Evolutionary conservation across 177 flowering plant species (phyloP).

Genomic region (Telopea speciosissima): DNA sequence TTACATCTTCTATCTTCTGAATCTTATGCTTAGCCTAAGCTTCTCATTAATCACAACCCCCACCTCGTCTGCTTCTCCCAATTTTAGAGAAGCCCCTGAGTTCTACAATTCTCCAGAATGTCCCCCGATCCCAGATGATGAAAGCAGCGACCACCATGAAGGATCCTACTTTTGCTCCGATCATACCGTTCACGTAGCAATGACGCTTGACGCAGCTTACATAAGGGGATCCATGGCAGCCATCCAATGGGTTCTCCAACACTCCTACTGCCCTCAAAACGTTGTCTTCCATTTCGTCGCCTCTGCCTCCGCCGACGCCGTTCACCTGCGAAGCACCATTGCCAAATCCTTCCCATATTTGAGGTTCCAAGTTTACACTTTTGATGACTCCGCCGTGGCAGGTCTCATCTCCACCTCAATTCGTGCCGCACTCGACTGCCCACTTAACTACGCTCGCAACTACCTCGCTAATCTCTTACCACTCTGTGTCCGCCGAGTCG

Average conservation of each 20-base stretch:
- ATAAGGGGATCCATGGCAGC: constrained; percentile 57
- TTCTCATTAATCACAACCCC: too few species aligned
- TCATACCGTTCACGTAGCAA: constrained; percentile 42
- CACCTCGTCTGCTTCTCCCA: constrained; percentile 1
- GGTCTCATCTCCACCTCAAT: too few species aligned
- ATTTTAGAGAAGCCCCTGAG: constrained; percentile 73
- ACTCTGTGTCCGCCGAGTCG: too few species aligned
- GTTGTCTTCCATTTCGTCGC: constrained; percentile 74
- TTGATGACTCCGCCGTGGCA: too few species aligned
- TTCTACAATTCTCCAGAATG: constrained; percentile 76
- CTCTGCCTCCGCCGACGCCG: constrained; percentile 41
- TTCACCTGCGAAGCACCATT: constrained; percentile 44
- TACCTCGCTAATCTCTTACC: too few species aligned
- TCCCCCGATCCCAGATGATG: constrained; percentile 21
- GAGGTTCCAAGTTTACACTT: too few species aligned
- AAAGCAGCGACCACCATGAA: constrained; percentile 6
- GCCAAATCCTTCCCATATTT: constrained; percentile 73
- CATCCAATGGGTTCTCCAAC: constrained; percentile 47
- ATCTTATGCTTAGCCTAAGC: too few species aligned
- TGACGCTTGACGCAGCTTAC: too few species aligned
- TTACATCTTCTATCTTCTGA: too few species aligned
- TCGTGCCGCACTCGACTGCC: too few species aligned
- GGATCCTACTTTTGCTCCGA: constrained; percentile 9
- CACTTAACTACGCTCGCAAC: too few species aligned
- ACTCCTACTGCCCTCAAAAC: constrained; percentile 51